Evolutionary conservation across 1,284 basidiomycete genomes (phyloP).

Genomic region (Sparassis latifolia): DNA sequence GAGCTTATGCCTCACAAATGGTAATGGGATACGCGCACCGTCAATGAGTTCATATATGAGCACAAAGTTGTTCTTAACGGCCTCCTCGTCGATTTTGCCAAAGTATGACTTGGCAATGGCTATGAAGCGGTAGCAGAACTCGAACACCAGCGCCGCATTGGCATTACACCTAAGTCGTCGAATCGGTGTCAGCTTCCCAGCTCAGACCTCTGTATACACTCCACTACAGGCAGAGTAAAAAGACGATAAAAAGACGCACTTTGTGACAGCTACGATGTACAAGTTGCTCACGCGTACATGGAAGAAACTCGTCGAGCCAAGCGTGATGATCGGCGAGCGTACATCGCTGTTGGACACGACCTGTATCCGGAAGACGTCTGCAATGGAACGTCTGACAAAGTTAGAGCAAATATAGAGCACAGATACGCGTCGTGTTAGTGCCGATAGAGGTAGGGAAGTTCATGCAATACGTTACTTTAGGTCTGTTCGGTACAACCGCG

Average conservation of each 20-base stretch:
- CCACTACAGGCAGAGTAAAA: neutral
- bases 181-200: neutral
- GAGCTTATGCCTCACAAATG: neutral
- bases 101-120: slow-evolving; percentile 93
- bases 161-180: slow-evolving; percentile 74
- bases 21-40: slow-evolving; percentile 42
- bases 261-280: slow-evolving; percentile 92
- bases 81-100: slow-evolving; percentile 96
- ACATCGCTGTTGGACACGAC: slow-evolving; percentile 97
- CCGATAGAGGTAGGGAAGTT: neutral
- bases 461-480: slow-evolving; percentile 64
- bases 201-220: neutral
- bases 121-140: slow-evolving; percentile 95
- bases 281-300: slow-evolving; percentile 94
- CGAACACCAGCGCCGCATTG: slow-evolving; percentile 96
- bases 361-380: slow-evolving; percentile 96
- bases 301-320: slow-evolving; percentile 97
- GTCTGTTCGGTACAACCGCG: slow-evolving; percentile 87
- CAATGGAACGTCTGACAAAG: slow-evolving; percentile 82
- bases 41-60: slow-evolving; percentile 95
- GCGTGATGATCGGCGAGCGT: slow-evolving; percentile 93
- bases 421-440: neutral
- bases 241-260: slow-evolving; percentile 46
- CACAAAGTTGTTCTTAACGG: slow-evolving; percentile 98
- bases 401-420: neutral